Evolutionary conservation across 2,329 filamentous ascomycete genomes (phyloP).

Genomic region (Coniochaeta pulveracea): DNA sequence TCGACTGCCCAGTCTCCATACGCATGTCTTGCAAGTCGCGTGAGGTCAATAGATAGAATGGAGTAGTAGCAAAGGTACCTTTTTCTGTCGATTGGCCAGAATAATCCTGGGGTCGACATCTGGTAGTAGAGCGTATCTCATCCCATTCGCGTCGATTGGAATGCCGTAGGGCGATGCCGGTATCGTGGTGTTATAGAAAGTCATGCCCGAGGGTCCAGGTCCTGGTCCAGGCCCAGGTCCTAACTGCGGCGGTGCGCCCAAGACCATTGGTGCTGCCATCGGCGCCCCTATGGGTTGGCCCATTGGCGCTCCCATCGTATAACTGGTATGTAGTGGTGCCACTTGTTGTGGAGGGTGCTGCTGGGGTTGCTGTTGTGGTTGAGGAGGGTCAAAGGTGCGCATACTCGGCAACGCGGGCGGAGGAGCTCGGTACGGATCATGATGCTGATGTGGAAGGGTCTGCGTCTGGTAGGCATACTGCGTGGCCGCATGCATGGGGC

Average conservation of each 20-base stretch:
- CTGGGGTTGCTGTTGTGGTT: no score
- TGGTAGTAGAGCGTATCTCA: conserved; percentile 33
- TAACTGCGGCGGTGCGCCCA: background rate
- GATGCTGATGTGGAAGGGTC: background rate
- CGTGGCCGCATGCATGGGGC: conserved; percentile 10
- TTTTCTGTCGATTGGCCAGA: conserved; percentile 40
- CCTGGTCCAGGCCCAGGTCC: conserved; percentile 17
- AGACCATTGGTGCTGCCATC: conserved; percentile 15
- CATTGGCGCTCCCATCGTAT: background rate
- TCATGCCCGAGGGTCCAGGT: conserved; percentile 24
- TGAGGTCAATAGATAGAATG: background rate
- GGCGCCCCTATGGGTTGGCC: conserved; percentile 21
- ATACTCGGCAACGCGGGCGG: conserved; percentile 28
- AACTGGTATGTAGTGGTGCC: conserved; percentile 12
- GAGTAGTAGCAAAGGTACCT: conserved; percentile 28
- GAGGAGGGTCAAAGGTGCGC: conserved; percentile 30
- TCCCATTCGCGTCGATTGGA: conserved; percentile 26
- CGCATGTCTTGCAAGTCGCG: background rate
- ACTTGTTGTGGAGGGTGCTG: conserved; percentile 16
- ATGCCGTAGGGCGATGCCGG: conserved; percentile 31
- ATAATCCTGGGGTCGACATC: conserved; percentile 32
- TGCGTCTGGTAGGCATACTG: conserved; percentile 7
- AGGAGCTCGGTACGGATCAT: conserved; percentile 23
- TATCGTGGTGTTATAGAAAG: conserved; percentile 27
- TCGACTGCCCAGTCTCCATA: conserved; percentile 8